Conservation (phyloP, 331 rosid genomes). For the Rosa hybrid region DNA sequence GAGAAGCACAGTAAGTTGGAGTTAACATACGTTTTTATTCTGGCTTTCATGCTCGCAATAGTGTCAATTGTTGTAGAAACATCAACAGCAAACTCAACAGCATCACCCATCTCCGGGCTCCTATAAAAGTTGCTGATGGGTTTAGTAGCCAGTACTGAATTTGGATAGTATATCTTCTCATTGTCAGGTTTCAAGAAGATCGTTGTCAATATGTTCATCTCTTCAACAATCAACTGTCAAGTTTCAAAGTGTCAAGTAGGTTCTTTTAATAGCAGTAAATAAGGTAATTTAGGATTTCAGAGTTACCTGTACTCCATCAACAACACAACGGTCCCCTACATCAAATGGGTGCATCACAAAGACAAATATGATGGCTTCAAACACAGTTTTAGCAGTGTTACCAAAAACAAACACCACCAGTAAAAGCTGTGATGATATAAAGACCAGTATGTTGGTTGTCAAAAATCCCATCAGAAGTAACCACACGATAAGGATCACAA, state of each 20-base stretch:
- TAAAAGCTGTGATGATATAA: constrained; percentile 77
- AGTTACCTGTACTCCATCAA: constrained; percentile 84
- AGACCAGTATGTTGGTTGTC: constrained; percentile 65
- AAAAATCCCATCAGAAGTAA: constrained; percentile 70
- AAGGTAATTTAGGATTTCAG: constrained; percentile 13
- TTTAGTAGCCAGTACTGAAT: constrained; percentile 66
- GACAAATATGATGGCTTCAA: constrained; percentile 87
- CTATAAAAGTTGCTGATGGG: constrained; percentile 86
- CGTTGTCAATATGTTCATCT: constrained; percentile 86
- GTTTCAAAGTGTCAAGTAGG: constrained; percentile 22
- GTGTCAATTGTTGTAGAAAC: constrained; percentile 70
- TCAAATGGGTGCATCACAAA: constrained; percentile 92
- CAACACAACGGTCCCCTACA: constrained; percentile 87
- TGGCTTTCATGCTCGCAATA: constrained; percentile 58
- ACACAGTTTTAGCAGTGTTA: constrained; percentile 69
- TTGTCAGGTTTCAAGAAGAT: constrained; percentile 78
- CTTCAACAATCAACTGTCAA: constrained; percentile 79
- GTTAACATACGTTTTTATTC: constrained; percentile 54
- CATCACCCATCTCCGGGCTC: constrained; percentile 83
- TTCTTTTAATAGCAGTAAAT: constrained; percentile 3
- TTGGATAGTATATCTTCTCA: constrained; percentile 85
- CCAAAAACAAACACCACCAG: constrained; percentile 76
- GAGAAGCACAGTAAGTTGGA: not conserved
- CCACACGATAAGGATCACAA: constrained; percentile 53
- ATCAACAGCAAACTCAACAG: constrained; percentile 63